phyloP scores from a whole-genome alignment of 768 basidiomycete species.

The Naganishia friedmannii region DNA sequence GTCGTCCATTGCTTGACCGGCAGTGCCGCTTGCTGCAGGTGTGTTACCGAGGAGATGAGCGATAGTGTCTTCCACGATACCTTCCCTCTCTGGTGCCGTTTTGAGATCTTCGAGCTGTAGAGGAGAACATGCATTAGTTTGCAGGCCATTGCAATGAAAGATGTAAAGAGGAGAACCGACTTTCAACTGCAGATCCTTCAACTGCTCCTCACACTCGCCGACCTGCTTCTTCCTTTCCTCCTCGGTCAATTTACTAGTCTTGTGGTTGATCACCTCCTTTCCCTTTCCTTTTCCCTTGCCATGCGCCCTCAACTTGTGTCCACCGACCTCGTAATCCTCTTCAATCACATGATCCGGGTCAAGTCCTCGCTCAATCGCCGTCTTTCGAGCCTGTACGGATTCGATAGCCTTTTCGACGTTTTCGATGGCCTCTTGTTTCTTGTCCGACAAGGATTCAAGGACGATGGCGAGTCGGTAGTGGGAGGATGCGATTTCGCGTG shows the following conservation, averaged over 20 bases:
- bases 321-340: constrained; percentile 19
- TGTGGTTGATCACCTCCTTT: constrained; percentile 27
- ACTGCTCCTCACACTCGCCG: constrained; percentile 71
- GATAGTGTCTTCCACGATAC: constrained; percentile 47
- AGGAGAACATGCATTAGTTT: background rate
- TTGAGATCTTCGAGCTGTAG: constrained; percentile 84
- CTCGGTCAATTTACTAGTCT: constrained; percentile 66
- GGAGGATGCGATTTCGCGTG: constrained; percentile 86
- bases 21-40: constrained; percentile 32
- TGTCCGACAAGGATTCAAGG: constrained; percentile 81
- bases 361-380: constrained; percentile 59
- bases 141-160: too few species aligned
- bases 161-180: constrained; percentile 50
- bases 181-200: constrained; percentile 80
- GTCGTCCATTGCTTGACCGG: constrained; percentile 32
- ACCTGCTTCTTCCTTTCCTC: constrained; percentile 73
- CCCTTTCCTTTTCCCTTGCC: constrained; percentile 68
- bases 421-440: constrained; percentile 72
- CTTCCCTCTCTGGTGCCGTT: constrained; percentile 60
- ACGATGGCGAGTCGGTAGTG: constrained; percentile 93
- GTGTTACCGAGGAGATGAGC: constrained; percentile 43
- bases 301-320: constrained; percentile 54
- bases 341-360: constrained; percentile 37
- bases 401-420: constrained; percentile 77
- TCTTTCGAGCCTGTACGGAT: constrained; percentile 66